Evolutionary conservation across 2,329 filamentous ascomycete genomes (phyloP).

Genomic region (Cladosporium cucumerinum): DNA sequence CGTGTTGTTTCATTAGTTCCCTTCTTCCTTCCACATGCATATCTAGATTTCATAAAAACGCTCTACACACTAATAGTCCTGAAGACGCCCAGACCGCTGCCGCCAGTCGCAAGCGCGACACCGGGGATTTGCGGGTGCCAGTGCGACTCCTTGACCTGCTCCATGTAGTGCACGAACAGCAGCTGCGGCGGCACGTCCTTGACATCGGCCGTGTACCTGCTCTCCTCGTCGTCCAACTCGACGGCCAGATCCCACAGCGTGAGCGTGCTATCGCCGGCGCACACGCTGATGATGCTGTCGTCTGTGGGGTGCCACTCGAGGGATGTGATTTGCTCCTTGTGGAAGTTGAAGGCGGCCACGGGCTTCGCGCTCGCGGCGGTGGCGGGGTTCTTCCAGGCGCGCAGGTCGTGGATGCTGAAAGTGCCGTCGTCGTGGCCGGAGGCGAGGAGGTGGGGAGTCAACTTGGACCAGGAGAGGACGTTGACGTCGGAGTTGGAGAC

Average conservation of each 20-base stretch:
- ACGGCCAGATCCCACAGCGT: slow-evolving; percentile 97
- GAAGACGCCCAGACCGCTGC: slow-evolving; percentile 67
- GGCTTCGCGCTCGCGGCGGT: slow-evolving; percentile 60
- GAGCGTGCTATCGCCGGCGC: slow-evolving; percentile 87
- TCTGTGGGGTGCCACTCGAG: slow-evolving; percentile 98
- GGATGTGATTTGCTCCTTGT: slow-evolving; percentile 93
- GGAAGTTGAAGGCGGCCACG: slow-evolving; percentile 91
- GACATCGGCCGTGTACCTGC: slow-evolving; percentile 78
- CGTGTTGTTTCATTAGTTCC: slow-evolving; percentile 2
- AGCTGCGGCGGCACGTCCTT: slow-evolving; percentile 91
- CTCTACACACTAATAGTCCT: slow-evolving; percentile 41
- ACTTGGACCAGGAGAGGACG: slow-evolving; percentile 90
- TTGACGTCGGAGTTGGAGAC: slow-evolving; percentile 87
- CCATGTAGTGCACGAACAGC: slow-evolving; percentile 94
- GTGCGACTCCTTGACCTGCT: slow-evolving; percentile 90
- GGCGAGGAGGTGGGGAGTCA: slow-evolving; percentile 84
- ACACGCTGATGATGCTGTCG: slow-evolving; percentile 90
- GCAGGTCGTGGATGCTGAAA: slow-evolving; percentile 94
- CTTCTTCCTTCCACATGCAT: slow-evolving; percentile 8
- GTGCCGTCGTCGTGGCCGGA: slow-evolving; percentile 90
- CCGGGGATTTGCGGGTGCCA: slow-evolving; percentile 98
- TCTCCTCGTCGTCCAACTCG: slow-evolving; percentile 95
- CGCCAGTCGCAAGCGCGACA: slow-evolving; percentile 82
- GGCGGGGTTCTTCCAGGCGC: slow-evolving; percentile 74
- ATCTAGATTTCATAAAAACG: slow-evolving; percentile 4